Base-by-base conservation (phyloP, 1,139 yeast species). In the Yamadazyma sp. region DNA sequence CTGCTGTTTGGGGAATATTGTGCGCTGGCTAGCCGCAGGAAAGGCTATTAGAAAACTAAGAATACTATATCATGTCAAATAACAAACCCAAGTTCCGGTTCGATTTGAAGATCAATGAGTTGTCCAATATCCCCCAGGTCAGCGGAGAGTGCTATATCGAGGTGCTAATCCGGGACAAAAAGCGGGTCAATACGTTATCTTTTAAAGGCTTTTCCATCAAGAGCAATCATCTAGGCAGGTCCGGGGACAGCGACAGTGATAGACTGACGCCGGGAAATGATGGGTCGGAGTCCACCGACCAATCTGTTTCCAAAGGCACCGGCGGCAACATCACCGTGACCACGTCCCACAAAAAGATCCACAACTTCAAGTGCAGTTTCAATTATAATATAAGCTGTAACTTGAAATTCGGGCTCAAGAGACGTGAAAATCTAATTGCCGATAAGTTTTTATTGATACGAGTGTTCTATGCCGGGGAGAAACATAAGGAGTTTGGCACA, bases 81-180 rank as follows among this genome's bases (percentile, higher is more conserved):
- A 15, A 31, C 9, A 47, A 40, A 40, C 74, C 76, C 14, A 67
- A 64, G 54, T 90, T 87, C 59, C 65, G 77, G 37, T 69, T 88
- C 34, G 62, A 70, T 18, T 62, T 89, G 27, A 62, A 73, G 15
- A 73, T 90, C 38, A 76, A 78, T 42, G 95, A 86, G 49, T 67
- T 90, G 36, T 73, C 82, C 22, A 90, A 90, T 54, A 78, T 90
- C 27, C 97, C 97, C 0, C 88, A 86, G 49, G 74, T 85, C 2
- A 69, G 79, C 2, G 95, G 96, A 1, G 59, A 67, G 31, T 81
- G 92, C 50, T 81, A 62, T 49, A 77, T 88, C 20, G 80, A 82
- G 28, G 45, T 70, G 2, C 60, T 62, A 28, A 59, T 70, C 6
- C 61, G 64, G 40, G 74, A 71, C 37, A 38, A 54, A 49, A 62